Evolutionary conservation across 441 rosid genomes (phyloP), one percentile per base, ranked within the genome.

Genomic region (Biscutella laevigata): DNA sequence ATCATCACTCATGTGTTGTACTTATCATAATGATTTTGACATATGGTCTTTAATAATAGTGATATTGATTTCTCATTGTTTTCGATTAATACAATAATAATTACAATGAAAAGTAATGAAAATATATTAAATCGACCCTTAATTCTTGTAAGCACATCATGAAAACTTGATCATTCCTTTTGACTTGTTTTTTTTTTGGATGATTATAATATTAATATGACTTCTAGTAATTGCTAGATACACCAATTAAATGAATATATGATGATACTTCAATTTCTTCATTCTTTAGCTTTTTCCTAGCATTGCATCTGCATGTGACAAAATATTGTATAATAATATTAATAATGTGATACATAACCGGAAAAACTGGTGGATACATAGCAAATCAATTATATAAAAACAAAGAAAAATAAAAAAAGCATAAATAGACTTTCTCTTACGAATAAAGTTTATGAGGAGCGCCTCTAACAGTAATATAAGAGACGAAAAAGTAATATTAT

Each of bases 241-340:
- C 43, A 46, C 51, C 58, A 26, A 56, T 48, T 41, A 41, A 39
- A 46, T 54, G 36, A n/a, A 14, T 52, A n/a, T n/a, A 45, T 54
- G 49, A 46, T 62, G 61, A 17, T 26, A 48, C 49, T 48, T 64
- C 11, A 56, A 16, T 54, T 46, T 46, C 19, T 25, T 35, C 14
- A 19, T 10, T 44, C 9, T 15, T 44, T 62, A 48, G 54, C 41
- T n/a, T 62, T 53, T 44, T 36, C 60, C n/a, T n/a, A n/a, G n/a
- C n/a, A n/a, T n/a, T n/a, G n/a, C n/a, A n/a, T n/a, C 36, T 28
- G 34, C 54, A 62, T 62, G 61, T 62, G 67, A 62, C 27, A 28
- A 53, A 45, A 28, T 62, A 28, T 36, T 44, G 21, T 53, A 44
- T 24, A 26, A 11, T 17, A 39, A 39, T 53, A 26, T n/a, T 34